Evolutionary conservation across 192 early-diverging fungal species (phyloP), one percentile per base, ranked within the genome.

Genomic region (Gryganskiella cystojenkinii): DNA sequence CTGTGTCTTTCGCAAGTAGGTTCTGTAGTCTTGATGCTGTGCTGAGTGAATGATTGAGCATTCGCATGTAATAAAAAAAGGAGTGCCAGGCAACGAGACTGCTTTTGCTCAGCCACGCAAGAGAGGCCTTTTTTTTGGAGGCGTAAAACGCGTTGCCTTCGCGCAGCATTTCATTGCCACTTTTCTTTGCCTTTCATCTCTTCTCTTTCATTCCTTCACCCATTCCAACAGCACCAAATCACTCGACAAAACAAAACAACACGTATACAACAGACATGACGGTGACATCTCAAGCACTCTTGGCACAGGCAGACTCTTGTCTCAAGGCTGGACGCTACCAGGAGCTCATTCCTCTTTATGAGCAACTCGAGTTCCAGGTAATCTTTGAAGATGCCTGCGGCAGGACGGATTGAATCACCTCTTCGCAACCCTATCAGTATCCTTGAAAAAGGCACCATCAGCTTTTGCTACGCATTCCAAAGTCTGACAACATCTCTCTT

Each of bases 341-440:
- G 25, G 74, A 78, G 33, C 74, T 78, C 34, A 78, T 78, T 50
- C 74, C 74, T 52, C 55, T 78, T 1, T 78, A 78, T 33, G 74
- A 78, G 37, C 74, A 69, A 6, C 66, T 78, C 15, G 74, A 78
- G 50, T 78, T 78, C 44, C 67, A 67, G 61, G 74, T 64, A 68
- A 53, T n/a, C 19, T 30, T n/a, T 31, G 3, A 19, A 22, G 15
- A 3, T 56, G 22, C 5, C 3, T 15, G 30, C 65, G 34, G 7
- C 47, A 27, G 5, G 20, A 14, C 9, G 15, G 2, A 40, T 6
- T 17, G n/a, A 6, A 10, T 25, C 40, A 42, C 3, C 2, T 59
- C 33, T 27, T 35, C n/a, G 35, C 42, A 44, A 37, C 40, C 19
- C 37, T 17, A 43, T 11, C 25, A 14, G 35, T 25, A 2, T 2